Base-by-base conservation (phyloP, 2,329 filamentous ascomycete genomes). In the Dichotomopilus funicola region DNA sequence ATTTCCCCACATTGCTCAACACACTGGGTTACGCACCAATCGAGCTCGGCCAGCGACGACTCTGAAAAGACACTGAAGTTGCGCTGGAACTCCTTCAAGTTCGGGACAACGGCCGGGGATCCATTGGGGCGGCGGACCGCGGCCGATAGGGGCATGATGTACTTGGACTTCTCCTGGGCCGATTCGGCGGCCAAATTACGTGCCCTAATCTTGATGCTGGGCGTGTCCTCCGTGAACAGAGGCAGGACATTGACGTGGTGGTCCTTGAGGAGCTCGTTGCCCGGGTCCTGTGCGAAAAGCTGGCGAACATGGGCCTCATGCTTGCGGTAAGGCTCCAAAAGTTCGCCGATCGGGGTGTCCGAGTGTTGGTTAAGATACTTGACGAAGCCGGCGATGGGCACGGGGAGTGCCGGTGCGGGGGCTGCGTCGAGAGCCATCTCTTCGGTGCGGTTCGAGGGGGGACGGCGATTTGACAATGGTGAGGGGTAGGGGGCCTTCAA, bases 41-140 rank as follows among this genome's bases (percentile, higher is more conserved):
- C 82, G 62, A 95, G 68, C 49, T 92, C 89, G 35, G 77, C 77
- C 34, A 95, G 73, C 0, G 88, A 85, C 1, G 82, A 87, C 70
- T 95, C 90, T 1, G 86, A 90, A 67, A 95, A 95, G 56, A 95
- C 68, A 56, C 81, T 81, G 71, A 95, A 92, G 70, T 94, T 92
- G 49, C 81, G 80, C 66, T 85, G 83, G 63, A 94, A 95, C 35
- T 89, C 84, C 48, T 80, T 77, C 46, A 94, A 67, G 10, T 79
- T 79, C 31, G 76, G 67, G 0, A 91, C 88, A 4, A 88, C 79
- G 2, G 89, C 89, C 3, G 81, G 81, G 1, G 84, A 79, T 5
- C 81, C 85, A 66, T 82, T 72, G 0, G 74, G 64, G 49, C 83
- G 83, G 38, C 89, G 83, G 50, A 85, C 78, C 3, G 82, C 74